Base-by-base conservation (phyloP, 2,329 filamentous ascomycete genomes). In the Aspergillus uvarum region DNA sequence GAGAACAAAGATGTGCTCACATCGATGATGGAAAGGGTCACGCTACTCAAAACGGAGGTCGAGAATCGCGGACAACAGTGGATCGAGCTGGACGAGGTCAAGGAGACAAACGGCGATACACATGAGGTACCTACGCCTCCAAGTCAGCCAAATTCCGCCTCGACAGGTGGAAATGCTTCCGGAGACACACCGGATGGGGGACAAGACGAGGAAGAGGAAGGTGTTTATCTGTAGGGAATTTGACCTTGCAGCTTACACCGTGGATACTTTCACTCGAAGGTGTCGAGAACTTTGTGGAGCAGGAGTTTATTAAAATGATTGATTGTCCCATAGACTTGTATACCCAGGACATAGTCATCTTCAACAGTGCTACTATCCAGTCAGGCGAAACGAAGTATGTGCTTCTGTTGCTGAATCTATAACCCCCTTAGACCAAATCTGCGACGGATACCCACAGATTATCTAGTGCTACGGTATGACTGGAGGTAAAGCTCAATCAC, bases 1-100 rank as follows among this genome's bases (percentile, higher is more conserved):
- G 86, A 89, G 74, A 88, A 89, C 56, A 76, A 82, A 57, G 76
- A 76, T 16, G 85, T 88, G 26, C 81, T 87, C 31, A 72, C 68
- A 59, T 77, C 83, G 31, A 86, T 87, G 77, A 76, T 78, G 56
- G 82, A 83, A 72, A 75, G 86, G 60, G 79, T 87, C 38, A 72
- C 71, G 48, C 63, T 87, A 59, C 72, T 87, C 51, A 83, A 79
- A 64, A 67, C 62, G 66, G 78, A 75, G 59, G 83, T 88, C 14
- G 81, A 84, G 67, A 75, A 78, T 62, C 78, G 86, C 62, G 85
- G 85, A 2, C 75, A 85, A 73, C 72, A 69, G 32, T 87, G 84
- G 85, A 76, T 74, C 65, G 76, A 75, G 59, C 63, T 66, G 52
- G 65, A 59, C 47, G 62, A 65, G 32, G 60, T 55, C 26, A 54